Percentiles rank a stretch among this genome's conserved stretches.
phyloP scores from a whole-genome alignment of 371 early-diverging fungal species.

The Apophysomyces elegans region DNA sequence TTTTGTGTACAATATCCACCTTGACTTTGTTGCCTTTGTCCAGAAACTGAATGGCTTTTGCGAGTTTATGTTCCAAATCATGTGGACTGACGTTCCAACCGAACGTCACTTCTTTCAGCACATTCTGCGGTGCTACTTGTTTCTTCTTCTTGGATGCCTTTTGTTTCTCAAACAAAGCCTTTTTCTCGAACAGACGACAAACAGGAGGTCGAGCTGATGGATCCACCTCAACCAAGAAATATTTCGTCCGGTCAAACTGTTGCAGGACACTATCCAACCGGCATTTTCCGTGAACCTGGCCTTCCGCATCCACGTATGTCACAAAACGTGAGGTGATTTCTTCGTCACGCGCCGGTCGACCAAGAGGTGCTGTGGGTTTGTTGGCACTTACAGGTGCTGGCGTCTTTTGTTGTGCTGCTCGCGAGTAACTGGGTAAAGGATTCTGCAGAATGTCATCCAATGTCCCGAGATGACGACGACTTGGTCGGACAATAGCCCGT shows the following conservation, averaged over 20 bases:
- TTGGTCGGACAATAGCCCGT: not conserved
- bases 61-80: conserved; percentile 62
- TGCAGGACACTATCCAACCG: conserved; percentile 36
- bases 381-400: conserved; percentile 14
- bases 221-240: conserved; percentile 59
- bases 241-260: conserved; percentile 50
- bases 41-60: conserved; percentile 54
- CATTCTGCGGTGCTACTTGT: conserved; percentile 39
- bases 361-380: conserved; percentile 15
- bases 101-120: conserved; percentile 60
- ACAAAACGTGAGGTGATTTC: conserved; percentile 58
- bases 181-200: conserved; percentile 61
- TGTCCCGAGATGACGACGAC: not conserved
- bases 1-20: conserved; percentile 59
- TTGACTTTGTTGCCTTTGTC: conserved; percentile 64
- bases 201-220: conserved; percentile 52
- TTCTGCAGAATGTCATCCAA: not conserved
- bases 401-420: not conserved
- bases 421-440: not conserved
- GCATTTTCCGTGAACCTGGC: conserved; percentile 41
- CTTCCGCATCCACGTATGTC: conserved; percentile 51
- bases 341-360: conserved; percentile 57
- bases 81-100: conserved; percentile 63
- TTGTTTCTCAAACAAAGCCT: conserved; percentile 53
- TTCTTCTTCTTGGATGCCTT: conserved; percentile 57